Evolutionary conservation across 2,329 filamentous ascomycete genomes (phyloP).

Genomic region (Xylaria polymorpha): DNA sequence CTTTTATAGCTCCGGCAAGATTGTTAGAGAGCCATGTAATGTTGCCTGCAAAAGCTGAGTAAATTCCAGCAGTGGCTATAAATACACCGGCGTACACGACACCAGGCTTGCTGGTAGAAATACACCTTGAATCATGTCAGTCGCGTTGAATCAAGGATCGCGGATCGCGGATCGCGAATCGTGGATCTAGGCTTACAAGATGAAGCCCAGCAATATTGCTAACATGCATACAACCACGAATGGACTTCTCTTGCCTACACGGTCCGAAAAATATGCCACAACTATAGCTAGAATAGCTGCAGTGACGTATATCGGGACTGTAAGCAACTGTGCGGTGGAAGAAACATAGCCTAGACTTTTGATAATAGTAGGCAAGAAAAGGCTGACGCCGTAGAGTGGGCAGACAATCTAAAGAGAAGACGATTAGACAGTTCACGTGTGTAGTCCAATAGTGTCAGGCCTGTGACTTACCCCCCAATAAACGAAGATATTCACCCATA

Average conservation of each 20-base stretch:
- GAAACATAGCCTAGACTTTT: conserved; percentile 67
- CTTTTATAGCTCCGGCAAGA: conserved; percentile 74
- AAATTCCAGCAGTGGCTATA: conserved; percentile 80
- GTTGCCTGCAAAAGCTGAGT: conserved; percentile 81
- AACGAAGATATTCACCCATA: conserved; percentile 69
- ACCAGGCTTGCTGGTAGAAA: conserved; percentile 65
- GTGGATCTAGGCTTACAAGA: conserved; percentile 55
- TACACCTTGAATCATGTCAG: conserved; percentile 61
- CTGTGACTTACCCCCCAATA: conserved; percentile 69
- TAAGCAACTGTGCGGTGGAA: conserved; percentile 73
- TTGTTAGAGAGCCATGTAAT: conserved; percentile 86
- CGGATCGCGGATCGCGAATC: background rate
- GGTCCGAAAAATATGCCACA: conserved; percentile 67
- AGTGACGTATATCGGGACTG: conserved; percentile 68
- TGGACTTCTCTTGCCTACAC: conserved; percentile 62
- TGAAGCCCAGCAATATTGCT: conserved; percentile 67
- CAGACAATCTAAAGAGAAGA: conserved; percentile 58
- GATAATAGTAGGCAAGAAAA: conserved; percentile 74
- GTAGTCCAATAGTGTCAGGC: background rate
- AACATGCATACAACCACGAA: conserved; percentile 67
- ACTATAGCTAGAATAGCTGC: conserved; percentile 68
- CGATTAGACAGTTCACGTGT: background rate
- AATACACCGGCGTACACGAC: conserved; percentile 81
- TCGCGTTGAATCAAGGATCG: background rate
- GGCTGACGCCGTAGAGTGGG: conserved; percentile 66